Base-by-base conservation (phyloP, 1,284 basidiomycete species). In the Cryptococcus jaspeensis region DNA sequence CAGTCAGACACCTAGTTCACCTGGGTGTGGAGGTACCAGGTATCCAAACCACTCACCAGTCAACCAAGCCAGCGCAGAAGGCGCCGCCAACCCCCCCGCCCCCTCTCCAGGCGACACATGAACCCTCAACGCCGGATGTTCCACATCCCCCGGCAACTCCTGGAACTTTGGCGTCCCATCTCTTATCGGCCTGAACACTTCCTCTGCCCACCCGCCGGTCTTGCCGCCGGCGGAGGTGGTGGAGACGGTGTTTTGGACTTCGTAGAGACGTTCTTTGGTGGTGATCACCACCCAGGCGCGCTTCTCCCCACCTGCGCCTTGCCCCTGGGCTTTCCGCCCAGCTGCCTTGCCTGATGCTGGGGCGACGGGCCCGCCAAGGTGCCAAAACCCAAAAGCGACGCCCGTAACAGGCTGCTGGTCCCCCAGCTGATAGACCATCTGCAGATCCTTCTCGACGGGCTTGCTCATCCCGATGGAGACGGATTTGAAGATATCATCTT, bases 401-500 rank as follows among this genome's bases (percentile, higher is more conserved):
- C 92, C 92, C 1, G 87, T 89, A 53, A 96, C 84, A 12, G 88
- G 84, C 60, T 87, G 85, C 47, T 84, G 81, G 67, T 93, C 91
- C 0, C 87, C 85, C 4, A 95, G 79, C 0, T 87, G 83, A 75
- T 87, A 93, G 1, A 96, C 84, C 5, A 84, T 76, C 65, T 90
- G 87, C 36, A 93, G 78, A 72, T 93, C 89, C 50, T 88, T 63
- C 61, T 81, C 79, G 0, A 68, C 56, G 3, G 67, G 67, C 52
- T 74, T 72, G 22, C 71, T 69, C 57, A 76, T 70, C 2, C 72
- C 73, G 20, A 75, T 70, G 5, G 72, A 70, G 5, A 77, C 74
- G n/a, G 88, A 88, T 78, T 92, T 93, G 84, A 95, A 93, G 67
- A 95, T 89, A 70, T 94, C 90, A 66, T 94, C 90, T 64, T 89